Evolutionary conservation across 2,329 filamentous ascomycete genomes (phyloP), one percentile per base, ranked within the genome.

Genomic region (Elsinoe australis): DNA sequence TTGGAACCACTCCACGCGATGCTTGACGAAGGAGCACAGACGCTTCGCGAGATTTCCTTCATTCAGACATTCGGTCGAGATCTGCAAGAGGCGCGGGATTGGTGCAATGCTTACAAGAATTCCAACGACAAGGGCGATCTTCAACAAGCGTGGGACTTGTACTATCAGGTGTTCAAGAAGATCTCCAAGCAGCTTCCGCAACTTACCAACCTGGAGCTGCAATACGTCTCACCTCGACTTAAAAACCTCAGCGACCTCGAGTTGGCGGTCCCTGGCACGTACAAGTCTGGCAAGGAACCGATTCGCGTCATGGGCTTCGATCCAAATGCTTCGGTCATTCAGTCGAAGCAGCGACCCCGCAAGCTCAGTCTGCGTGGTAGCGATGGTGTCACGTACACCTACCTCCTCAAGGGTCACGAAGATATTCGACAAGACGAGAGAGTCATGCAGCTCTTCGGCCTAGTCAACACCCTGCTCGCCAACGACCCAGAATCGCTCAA

Each of bases 351-450:
- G 66, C 80, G 90, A 39, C 92, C 92, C 6, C 78, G 92, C 55
- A 94, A 94, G 66, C 78, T 96, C 58, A 87, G 83, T 51, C 79
- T 92, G 59, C 82, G 82, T 60, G 94, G 90, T 53, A 95, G 87
- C 60, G 90, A 98, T 62, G 92, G 92, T 50, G 79, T 78, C 53
- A 78, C 80, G 2, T 95, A 95, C 64, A 83, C 87, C 42, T 96
- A 95, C 70, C 69, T 87, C 51, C 79, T 98, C 59, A 99, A 99
- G 72, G 92, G 92, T n/a, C 94, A 98, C 60, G 92, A 99, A 69
- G 92, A 99, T 71, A 95, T 98, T 55, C 84, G 92, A 51, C 92
- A 99, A 67, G 92, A 99, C 61, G 92, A 99, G 68, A 83, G 94
- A 68, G 92, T 98, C 57, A 99, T 98, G 94, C 92, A 99, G 67